These are phyloP conservation scores for Zygosaccharomyces sapae DNA, from an alignment of 1,139 yeast genomes.

Conservation along the genomic window DNA sequence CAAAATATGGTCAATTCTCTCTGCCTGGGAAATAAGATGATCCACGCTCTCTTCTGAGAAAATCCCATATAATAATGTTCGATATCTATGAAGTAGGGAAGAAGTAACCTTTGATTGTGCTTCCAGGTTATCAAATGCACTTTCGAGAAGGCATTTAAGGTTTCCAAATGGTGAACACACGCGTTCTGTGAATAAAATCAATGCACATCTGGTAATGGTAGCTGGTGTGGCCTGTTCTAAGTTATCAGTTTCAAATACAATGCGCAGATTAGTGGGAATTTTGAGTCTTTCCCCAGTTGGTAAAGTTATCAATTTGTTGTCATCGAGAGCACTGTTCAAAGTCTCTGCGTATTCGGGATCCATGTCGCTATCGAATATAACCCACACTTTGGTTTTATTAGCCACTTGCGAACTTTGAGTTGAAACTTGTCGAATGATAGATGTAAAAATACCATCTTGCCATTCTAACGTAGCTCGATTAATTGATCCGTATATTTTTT, in stretches of 20 bases:
- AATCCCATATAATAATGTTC: background rate
- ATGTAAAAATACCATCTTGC: conserved; percentile 84
- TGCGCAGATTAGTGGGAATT: conserved; percentile 57
- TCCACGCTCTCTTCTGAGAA: background rate
- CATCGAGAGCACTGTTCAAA: conserved; percentile 86
- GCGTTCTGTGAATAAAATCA: conserved; percentile 62
- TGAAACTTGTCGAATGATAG: conserved; percentile 56
- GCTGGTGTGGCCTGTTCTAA: conserved; percentile 77
- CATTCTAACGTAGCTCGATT: conserved; percentile 83
- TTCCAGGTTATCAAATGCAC: conserved; percentile 19
- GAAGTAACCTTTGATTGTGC: conserved; percentile 8
- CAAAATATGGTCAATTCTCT: conserved; percentile 51
- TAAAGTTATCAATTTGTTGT: conserved; percentile 71
- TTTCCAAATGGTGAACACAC: conserved; percentile 36
- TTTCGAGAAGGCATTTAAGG: conserved; percentile 14
- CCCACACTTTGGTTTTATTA: conserved; percentile 57
- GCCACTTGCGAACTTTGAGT: conserved; percentile 59
- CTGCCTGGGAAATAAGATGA: conserved; percentile 24
- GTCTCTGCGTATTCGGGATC: conserved; percentile 96
- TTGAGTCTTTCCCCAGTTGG: conserved; percentile 85
- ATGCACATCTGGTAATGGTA: conserved; percentile 89
- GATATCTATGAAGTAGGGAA: background rate
- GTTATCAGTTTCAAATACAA: conserved; percentile 74
- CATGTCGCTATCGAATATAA: conserved; percentile 87
- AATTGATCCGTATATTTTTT: conserved; percentile 61